Conservation (phyloP, 371 early-diverging fungal genomes). For the Actinomortierella wolfii region DNA sequence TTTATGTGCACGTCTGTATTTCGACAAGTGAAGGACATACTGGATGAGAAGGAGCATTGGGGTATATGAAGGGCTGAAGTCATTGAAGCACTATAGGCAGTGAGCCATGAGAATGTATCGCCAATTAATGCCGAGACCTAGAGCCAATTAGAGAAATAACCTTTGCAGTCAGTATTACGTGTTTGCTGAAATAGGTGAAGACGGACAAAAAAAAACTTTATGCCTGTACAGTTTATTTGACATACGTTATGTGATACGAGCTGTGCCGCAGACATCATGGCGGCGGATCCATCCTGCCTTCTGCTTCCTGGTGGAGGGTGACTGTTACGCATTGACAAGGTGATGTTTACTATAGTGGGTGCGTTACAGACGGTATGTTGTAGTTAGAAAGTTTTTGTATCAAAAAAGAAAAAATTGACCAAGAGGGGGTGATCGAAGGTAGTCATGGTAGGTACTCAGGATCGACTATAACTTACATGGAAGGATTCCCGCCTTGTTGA, state of each 20-base stretch:
- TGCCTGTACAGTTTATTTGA: no score
- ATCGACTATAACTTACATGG: conserved; percentile 8
- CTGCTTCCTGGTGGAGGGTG: conserved; percentile 3
- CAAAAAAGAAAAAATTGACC: no score
- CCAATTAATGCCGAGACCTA: conserved; percentile 15
- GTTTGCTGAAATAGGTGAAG: no score
- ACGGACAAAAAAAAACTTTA: no score
- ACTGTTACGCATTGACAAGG: conserved; percentile 11
- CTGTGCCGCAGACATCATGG: conserved; percentile 10
- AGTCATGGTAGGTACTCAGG: no score
- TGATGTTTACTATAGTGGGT: conserved; percentile 8
- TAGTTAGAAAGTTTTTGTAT: no score
- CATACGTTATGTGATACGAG: conserved; percentile 11
- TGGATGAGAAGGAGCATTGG: conserved; percentile 11
- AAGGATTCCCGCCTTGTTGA: conserved; percentile 7
- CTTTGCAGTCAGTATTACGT: no score
- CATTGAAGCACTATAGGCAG: conserved; percentile 10
- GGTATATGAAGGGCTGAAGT: conserved; percentile 13
- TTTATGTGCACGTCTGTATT: no score
- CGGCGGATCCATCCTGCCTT: conserved; percentile 8
- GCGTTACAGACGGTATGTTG: neutral
- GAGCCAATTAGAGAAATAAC: no score
- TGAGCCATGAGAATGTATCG: conserved; percentile 11
- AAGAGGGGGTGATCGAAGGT: no score
- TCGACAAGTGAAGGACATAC: conserved; percentile 1